Base-by-base conservation (phyloP, 169 alveolate genomes). In the Plasmodium cynomolgi region DNA sequence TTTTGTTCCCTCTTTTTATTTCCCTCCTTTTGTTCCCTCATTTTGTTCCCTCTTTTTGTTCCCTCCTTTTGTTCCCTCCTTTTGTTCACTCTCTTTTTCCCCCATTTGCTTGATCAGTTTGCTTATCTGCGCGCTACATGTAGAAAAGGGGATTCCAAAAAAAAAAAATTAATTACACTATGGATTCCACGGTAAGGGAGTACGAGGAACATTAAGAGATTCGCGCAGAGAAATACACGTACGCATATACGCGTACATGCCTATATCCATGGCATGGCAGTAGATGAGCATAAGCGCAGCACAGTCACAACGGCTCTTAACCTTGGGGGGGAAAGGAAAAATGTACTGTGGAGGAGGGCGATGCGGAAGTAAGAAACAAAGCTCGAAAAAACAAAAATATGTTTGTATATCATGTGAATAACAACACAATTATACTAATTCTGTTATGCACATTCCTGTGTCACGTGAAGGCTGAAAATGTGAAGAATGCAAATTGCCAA, bases 371-470 rank as follows among this genome's bases (percentile, higher is more conserved):
- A 8, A 29, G 79, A 54, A 29, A 68, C n/a, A 71, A n/a, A 84
- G 74, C 75, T 62, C 26, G 75, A 37, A 68, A 29, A 56, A 20
- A 11, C 31, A 68, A 84, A 37, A 84, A 84, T 39, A 85, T 85
- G 93, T 85, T 85, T 85, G 54, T 85, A 75, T 74, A 54, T 74
- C 93, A 85, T 85, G 93, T 74, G 68, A 85, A 54, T 44, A 85
- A 58, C n/a, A 47, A 33, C 41, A 50, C 62, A 34, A 85, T 47
- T 50, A 75, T 75, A 29, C 62, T 85, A 34, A 75, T 85, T 75
- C 81, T 85, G 58, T 29, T 75, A 47, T 85, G 80, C 68, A 47
- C 71, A 85, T 85, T 50, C 26, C 62, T 74, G 58, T 82, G 39
- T 54, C 77, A 82, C 23, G 56, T 71, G 50, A 71, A 75, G 54